Evolutionary conservation across 345 rosid genomes (phyloP).

Genomic region (Eucalyptus pauciflora): DNA sequence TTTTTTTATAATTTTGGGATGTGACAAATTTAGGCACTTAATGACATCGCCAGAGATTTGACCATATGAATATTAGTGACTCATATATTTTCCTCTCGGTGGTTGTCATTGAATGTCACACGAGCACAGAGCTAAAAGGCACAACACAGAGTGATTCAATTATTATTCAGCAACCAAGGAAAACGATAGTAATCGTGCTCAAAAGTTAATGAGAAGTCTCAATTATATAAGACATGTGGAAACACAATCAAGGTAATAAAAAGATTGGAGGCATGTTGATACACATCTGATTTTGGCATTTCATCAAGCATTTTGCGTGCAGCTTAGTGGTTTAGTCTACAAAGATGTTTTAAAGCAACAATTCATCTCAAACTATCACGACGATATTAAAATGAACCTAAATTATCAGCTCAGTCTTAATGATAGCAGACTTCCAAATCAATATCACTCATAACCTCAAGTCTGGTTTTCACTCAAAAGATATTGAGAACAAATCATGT

Average conservation of each 20-base stretch:
- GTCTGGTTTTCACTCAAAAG: too few relatives aligned
- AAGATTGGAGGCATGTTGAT: neutral
- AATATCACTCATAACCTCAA: neutral
- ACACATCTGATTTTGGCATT: neutral
- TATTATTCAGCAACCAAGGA: too few relatives aligned
- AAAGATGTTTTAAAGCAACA: neutral
- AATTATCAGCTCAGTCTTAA: neutral
- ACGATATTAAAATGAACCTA: neutral
- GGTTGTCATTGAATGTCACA: too few relatives aligned
- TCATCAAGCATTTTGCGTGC: neutral
- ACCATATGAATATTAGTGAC: too few relatives aligned
- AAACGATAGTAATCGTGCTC: too few relatives aligned
- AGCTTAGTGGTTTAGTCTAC: neutral
- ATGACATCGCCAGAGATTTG: too few relatives aligned
- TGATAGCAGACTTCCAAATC: neutral
- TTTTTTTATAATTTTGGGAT: too few relatives aligned
- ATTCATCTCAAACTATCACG: neutral
- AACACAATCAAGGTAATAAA: neutral
- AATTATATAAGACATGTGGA: neutral
- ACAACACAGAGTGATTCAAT: too few relatives aligned
- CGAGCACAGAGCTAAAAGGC: too few relatives aligned
- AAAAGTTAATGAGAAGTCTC: neutral
- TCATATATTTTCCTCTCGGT: too few relatives aligned
- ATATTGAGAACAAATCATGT: neutral
- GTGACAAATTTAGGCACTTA: too few relatives aligned